These are phyloP conservation scores for Cardamine occulta DNA, from an alignment of 345 rosid species.

Conservation along the genomic window DNA sequence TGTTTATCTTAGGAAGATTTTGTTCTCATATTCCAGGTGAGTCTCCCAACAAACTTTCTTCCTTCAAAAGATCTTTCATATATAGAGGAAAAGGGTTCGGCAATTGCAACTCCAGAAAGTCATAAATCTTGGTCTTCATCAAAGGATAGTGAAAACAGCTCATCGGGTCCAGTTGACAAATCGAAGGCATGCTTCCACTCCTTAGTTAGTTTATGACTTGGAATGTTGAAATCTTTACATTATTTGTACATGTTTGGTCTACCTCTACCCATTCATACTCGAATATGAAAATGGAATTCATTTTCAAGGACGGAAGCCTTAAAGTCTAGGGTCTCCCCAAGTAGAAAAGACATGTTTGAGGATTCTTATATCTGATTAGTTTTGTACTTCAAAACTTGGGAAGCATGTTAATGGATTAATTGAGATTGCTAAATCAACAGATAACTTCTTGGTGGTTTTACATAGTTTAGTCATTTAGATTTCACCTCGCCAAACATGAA, in stretches of 20 bases:
- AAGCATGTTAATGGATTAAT: background rate
- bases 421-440: background rate
- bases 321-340: background rate
- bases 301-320: background rate
- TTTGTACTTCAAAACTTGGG: background rate
- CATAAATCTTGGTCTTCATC: slow-evolving; percentile 47
- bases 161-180: slow-evolving; percentile 42
- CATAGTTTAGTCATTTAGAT: slow-evolving; percentile 1
- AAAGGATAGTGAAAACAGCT: slow-evolving; percentile 48
- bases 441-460: slow-evolving; percentile 1
- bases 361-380: background rate
- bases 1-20: background rate
- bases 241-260: background rate
- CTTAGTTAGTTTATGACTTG: slow-evolving; percentile 20
- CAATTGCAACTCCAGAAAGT: slow-evolving; percentile 48
- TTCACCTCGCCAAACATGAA: slow-evolving; percentile 1
- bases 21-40: slow-evolving; percentile 54
- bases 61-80: slow-evolving; percentile 51
- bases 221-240: slow-evolving; percentile 3
- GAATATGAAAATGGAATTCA: background rate
- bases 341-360: slow-evolving; percentile 1
- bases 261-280: background rate
- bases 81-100: slow-evolving; percentile 51
- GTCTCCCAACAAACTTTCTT: slow-evolving; percentile 60
- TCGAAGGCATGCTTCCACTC: slow-evolving; percentile 56